Evolutionary conservation across 768 basidiomycete species (phyloP), one percentile per base, ranked within the genome.

Genomic region (Serendipita sp.): DNA sequence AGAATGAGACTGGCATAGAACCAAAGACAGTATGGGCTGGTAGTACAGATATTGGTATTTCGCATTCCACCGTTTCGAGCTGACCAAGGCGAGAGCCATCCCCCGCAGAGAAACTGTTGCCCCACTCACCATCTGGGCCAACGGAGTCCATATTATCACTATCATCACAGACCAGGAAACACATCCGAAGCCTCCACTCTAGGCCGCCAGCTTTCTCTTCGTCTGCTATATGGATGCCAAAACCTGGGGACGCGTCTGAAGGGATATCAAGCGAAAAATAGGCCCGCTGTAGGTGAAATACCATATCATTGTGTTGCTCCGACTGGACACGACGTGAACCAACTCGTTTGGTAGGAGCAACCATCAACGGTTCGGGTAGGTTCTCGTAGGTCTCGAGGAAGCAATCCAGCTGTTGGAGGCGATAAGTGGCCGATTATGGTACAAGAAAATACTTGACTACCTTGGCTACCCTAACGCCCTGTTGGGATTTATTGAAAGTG

Each of bases 221-320:
- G 18, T 71, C 70, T 38, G 81, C 80, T 3, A 86, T 77, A 60
- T 78, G 76, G 1, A 93, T 77, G 63, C 84, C 79, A 74, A 97
- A 97, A 0, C 85, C 86, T 0, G 95, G 92, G 63, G 89, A 88
- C 0, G 87, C 91, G 65, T 96, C 95, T 1, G 87, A 83, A 0
- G 94, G 95, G 65, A 99, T 94, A 71, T 94, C 92, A 2, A 99
- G 81, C 13, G 86, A 78, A 75, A 98, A 97, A 0, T 88, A 85
- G 35, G 89, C 85, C 32, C 93, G 85, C 0, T 85, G 77, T 0
- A 85, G 85, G 51, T 86, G 82, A 2, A 83, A 73, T 3, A 86
- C 82, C 70, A 91, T 85, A 10, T 86, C 84, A 0, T 88, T 82
- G 69, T 89, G 86, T 62, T 90, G 85, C 71, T 96, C 92, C 0